Percentiles rank a stretch among this genome's conserved stretches.
Conservation (phyloP, 345 rosid species). For the Citrus unshiu region DNA sequence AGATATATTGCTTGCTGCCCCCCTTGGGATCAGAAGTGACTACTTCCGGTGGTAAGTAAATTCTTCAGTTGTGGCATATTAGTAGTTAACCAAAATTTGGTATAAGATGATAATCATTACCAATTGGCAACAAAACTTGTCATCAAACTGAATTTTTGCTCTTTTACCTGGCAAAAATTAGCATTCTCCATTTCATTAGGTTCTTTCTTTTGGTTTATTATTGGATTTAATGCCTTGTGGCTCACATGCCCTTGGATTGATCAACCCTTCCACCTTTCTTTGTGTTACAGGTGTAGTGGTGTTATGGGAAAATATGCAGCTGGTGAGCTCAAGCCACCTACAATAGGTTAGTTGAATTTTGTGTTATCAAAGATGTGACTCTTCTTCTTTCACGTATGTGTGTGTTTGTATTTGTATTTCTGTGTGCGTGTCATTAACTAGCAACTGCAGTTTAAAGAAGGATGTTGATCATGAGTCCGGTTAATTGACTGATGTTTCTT, state of each 20-base stretch:
- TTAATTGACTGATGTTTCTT: conserved; percentile 12
- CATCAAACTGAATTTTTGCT: background rate
- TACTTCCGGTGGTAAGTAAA: conserved; percentile 90
- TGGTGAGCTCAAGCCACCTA: conserved; percentile 97
- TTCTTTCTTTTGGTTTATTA: background rate
- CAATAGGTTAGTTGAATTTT: conserved; percentile 52
- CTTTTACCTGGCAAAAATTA: background rate
- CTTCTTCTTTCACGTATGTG: background rate
- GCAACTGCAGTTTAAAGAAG: conserved; percentile 6
- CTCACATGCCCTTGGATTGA: background rate
- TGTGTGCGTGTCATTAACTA: background rate
- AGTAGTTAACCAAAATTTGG: background rate
- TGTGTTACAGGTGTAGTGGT: conserved; percentile 83
- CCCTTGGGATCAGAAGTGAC: conserved; percentile 90
- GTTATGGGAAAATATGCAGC: conserved; percentile 97
- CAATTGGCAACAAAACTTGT: background rate
- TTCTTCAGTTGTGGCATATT: background rate
- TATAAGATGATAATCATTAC: background rate
- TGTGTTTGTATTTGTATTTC: background rate
- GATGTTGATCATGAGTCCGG: background rate
- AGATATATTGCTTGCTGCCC: conserved; percentile 92
- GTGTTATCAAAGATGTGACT: background rate
- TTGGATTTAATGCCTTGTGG: background rate
- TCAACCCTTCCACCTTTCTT: background rate
- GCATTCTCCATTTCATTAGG: background rate